A percentile compares a stretch with the other conserved stretches of the same genome.
These are phyloP conservation scores for Diaporthe destruens DNA, from an alignment of 2,329 filamentous ascomycete genomes.

Conservation along the genomic window DNA sequence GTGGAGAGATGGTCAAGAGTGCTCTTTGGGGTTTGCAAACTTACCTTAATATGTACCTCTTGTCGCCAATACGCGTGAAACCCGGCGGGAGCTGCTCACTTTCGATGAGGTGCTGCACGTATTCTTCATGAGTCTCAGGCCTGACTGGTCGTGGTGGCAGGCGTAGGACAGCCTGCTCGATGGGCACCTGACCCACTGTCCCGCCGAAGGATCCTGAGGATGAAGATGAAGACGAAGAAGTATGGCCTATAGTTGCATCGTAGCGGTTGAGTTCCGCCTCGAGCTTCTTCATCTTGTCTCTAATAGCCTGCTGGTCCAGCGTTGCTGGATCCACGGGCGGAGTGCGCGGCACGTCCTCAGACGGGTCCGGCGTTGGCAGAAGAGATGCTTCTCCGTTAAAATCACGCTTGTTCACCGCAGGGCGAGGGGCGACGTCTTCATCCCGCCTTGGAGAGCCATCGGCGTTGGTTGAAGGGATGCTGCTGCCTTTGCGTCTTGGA, in stretches of 20 bases:
- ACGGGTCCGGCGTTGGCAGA: slow-evolving; percentile 7
- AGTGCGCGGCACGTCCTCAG: background rate
- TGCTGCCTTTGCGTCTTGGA: background rate
- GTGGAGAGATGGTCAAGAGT: background rate
- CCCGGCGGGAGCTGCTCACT: slow-evolving; percentile 62
- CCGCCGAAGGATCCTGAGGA: slow-evolving; percentile 41
- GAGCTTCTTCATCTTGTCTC: slow-evolving; percentile 45
- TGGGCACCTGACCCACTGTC: slow-evolving; percentile 46
- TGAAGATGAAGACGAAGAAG: background rate
- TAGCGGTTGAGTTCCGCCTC: slow-evolving; percentile 45
- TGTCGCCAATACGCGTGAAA: slow-evolving; percentile 59
- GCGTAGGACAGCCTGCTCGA: slow-evolving; percentile 45
- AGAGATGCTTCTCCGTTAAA: slow-evolving; percentile 7
- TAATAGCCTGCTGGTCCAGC: slow-evolving; percentile 39
- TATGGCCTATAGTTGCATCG: slow-evolving; percentile 39
- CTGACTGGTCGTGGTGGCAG: slow-evolving; percentile 50
- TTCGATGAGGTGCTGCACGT: slow-evolving; percentile 59
- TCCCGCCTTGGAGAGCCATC: slow-evolving; percentile 20
- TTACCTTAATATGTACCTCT: slow-evolving; percentile 73
- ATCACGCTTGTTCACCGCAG: slow-evolving; percentile 16
- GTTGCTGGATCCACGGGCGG: slow-evolving; percentile 19
- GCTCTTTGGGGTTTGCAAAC: slow-evolving; percentile 42
- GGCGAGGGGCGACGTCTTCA: background rate
- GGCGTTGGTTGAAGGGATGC: background rate
- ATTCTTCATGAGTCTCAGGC: slow-evolving; percentile 68